Conservation (phyloP, 441 rosid species). For the Hura crepitans region DNA sequence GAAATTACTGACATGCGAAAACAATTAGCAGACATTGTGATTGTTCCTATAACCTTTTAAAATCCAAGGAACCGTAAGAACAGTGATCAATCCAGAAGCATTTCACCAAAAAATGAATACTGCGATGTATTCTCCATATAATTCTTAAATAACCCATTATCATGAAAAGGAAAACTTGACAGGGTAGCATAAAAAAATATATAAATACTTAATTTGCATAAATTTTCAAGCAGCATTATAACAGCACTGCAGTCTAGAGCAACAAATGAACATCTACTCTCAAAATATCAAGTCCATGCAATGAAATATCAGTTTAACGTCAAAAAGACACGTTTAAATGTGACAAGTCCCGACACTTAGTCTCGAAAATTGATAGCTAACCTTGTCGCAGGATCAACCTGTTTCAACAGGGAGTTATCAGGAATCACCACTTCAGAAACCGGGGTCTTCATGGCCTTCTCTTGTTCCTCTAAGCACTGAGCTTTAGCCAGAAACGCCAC, state of each 20-base stretch:
- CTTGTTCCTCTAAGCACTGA: slow-evolving; percentile 76
- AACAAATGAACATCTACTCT: background rate
- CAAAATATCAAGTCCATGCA: background rate
- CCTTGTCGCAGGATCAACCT: slow-evolving; percentile 97
- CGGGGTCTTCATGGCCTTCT: slow-evolving; percentile 66
- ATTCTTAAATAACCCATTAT: background rate
- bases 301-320: background rate
- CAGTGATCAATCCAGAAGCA: background rate
- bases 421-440: slow-evolving; percentile 66
- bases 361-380: slow-evolving; percentile 19
- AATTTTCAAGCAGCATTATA: background rate
- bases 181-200: background rate
- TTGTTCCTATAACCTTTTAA: no score
- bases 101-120: background rate
- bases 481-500: slow-evolving; percentile 66
- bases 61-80: background rate
- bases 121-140: background rate
- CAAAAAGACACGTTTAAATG: background rate
- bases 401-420: slow-evolving; percentile 54
- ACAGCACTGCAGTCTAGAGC: background rate
- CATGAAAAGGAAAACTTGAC: background rate
- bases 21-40: background rate
- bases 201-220: background rate
- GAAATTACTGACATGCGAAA: background rate
- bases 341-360: background rate